A percentile compares a stretch with the other conserved stretches of the same genome.
These are phyloP conservation scores for Limnanthes douglasii DNA, from an alignment of 345 rosid species.

Conservation along the genomic window DNA sequence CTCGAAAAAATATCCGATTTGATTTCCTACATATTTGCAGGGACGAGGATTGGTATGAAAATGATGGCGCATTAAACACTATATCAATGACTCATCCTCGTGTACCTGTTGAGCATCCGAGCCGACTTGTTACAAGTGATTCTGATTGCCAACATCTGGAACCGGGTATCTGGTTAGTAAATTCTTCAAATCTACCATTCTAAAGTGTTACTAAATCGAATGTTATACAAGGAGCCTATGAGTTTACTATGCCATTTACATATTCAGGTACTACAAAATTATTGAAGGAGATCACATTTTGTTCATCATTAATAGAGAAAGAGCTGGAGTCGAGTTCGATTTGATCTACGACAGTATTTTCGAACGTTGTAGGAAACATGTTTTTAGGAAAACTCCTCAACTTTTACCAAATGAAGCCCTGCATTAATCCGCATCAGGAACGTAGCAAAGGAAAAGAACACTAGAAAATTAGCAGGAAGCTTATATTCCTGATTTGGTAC, in stretches of 20 bases:
- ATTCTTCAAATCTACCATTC: not conserved
- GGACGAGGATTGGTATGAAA: slow-evolving; percentile 95
- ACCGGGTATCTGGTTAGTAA: slow-evolving; percentile 84
- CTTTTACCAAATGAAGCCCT: slow-evolving; percentile 35
- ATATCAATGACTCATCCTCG: slow-evolving; percentile 93
- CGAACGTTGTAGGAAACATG: slow-evolving; percentile 83
- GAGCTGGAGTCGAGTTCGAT: slow-evolving; percentile 92
- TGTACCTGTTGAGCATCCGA: slow-evolving; percentile 62
- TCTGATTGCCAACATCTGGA: slow-evolving; percentile 48
- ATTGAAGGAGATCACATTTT: slow-evolving; percentile 82
- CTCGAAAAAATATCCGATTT: no score
- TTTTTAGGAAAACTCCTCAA: slow-evolving; percentile 39
- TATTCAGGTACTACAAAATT: slow-evolving; percentile 85
- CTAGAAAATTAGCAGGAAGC: no score
- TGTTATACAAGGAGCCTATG: not conserved
- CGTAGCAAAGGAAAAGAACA: no score
- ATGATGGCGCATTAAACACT: slow-evolving; percentile 92
- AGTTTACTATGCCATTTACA: slow-evolving; percentile 1
- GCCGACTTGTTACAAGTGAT: slow-evolving; percentile 29
- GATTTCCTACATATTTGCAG: no score
- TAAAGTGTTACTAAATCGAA: slow-evolving; percentile 1
- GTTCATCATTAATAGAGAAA: slow-evolving; percentile 66
- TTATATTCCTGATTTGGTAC: no score
- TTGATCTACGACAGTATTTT: slow-evolving; percentile 86
- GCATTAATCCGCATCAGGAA: no score